phyloP scores from a whole-genome alignment of 257 asterid species.

The Mitragyna speciosa region DNA sequence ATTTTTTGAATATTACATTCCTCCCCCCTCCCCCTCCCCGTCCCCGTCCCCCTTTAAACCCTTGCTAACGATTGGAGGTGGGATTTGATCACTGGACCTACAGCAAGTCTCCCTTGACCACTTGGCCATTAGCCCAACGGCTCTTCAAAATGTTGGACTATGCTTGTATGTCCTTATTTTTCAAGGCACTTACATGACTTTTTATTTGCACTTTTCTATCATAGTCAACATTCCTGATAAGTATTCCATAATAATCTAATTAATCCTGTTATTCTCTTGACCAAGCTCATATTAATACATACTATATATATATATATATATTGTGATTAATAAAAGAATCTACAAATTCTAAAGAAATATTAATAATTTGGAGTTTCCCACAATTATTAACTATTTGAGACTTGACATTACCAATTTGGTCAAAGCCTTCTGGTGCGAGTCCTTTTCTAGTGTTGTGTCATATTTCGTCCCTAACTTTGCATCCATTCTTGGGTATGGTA shows the following conservation, averaged over 20 bases:
- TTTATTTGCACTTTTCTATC: neutral
- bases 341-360: no score
- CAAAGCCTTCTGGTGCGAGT: neutral
- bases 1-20: no score
- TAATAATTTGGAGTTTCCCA: no score
- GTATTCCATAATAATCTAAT: neutral
- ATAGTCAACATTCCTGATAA: neutral
- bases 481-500: neutral
- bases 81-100: no score
- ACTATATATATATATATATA: no score
- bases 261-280: neutral
- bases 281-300: no score
- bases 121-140: no score
- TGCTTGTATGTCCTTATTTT: neutral
- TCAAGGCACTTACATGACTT: neutral
- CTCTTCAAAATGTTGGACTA: neutral
- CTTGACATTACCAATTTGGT: neutral
- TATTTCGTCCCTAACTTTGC: neutral
- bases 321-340: no score
- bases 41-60: no score
- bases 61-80: no score
- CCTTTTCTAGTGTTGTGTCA: neutral
- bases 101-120: no score
- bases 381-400: neutral
- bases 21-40: no score